Base-by-base conservation (phyloP, 1,284 basidiomycete genomes). In the Termitomyces sp. region DNA sequence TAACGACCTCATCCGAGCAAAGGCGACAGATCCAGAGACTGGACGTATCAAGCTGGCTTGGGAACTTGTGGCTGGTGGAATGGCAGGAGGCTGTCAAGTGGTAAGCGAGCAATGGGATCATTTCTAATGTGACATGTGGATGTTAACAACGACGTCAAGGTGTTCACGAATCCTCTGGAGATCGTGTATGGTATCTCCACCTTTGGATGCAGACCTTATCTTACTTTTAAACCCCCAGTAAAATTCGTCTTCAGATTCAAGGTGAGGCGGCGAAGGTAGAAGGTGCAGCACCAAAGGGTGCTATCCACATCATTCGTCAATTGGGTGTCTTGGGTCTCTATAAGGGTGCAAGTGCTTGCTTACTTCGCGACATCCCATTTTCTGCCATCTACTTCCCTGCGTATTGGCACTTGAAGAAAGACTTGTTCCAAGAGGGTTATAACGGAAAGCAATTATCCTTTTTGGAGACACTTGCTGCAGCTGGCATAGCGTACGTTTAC, bases 51-150 rank as follows among this genome's bases (percentile, higher is more conserved):
- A 86, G 49, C 65, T 97, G 33, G 65, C 66, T 16, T 95, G 91
- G 89, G 97, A 99, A 72, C 62, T 99, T 9, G 57, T 93, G 9
- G 96, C 96, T 38, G 96, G 96, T 76, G 96, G 91, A 64, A 76
- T 82, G 35, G 96, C 96, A 30, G 96, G 96, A 71, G 97, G 90
- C 67, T 96, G 93, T 67, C 96, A 99, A 87, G 96, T 99, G 62
- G 92, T 93, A 68, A 60, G 91, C 86, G 35, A 43, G 37, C 14
- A 34, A 47, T 43, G n/a, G 28, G 5, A 28, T 34, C 2, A 40
- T 24, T 52, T 16, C 38, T 35, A 35, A 30, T 21, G 51, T 51
- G 18, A 41, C 1, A 19, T 37, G 1, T 19, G 38, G 26, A 42
- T 53, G 49, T 13, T 53, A 57, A 56, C 49, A 49, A 57, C 59